A percentile compares a stretch with the other conserved stretches of the same genome.
phyloP scores from a whole-genome alignment of 169 alveolate genomes.

The Cryptosporidium meleagridis region DNA sequence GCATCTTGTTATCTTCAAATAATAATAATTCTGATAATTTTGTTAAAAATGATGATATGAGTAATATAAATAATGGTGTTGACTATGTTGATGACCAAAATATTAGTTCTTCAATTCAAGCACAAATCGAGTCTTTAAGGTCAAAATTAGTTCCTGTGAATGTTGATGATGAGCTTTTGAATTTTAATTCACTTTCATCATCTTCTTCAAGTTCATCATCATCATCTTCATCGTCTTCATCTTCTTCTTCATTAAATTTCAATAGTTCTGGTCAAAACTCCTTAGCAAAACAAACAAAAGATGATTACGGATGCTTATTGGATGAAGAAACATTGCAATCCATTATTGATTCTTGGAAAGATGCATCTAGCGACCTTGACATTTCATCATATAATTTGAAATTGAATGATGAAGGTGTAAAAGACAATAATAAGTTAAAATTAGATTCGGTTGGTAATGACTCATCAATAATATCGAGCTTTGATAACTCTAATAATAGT shows the following conservation, averaged over 20 bases:
- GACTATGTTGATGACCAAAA: conserved; percentile 2
- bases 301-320: conserved; percentile 59
- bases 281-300: background rate
- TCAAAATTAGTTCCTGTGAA: conserved; percentile 60
- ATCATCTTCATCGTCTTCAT: background rate
- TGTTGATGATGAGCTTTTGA: conserved; percentile 24
- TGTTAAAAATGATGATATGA: background rate
- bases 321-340: conserved; percentile 15
- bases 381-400: conserved; percentile 28
- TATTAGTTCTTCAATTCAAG: conserved; percentile 28
- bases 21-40: background rate
- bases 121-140: conserved; percentile 33
- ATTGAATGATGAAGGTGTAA: background rate
- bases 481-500: background rate
- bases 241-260: background rate
- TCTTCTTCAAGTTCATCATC: background rate
- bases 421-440: background rate
- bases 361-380: conserved; percentile 54
- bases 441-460: background rate
- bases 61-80: background rate
- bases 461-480: background rate
- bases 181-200: background rate
- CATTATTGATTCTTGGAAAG: conserved; percentile 68
- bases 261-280: background rate
- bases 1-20: background rate